phyloP scores from a whole-genome alignment of 805 yeast species.

The Candida incommunis region DNA sequence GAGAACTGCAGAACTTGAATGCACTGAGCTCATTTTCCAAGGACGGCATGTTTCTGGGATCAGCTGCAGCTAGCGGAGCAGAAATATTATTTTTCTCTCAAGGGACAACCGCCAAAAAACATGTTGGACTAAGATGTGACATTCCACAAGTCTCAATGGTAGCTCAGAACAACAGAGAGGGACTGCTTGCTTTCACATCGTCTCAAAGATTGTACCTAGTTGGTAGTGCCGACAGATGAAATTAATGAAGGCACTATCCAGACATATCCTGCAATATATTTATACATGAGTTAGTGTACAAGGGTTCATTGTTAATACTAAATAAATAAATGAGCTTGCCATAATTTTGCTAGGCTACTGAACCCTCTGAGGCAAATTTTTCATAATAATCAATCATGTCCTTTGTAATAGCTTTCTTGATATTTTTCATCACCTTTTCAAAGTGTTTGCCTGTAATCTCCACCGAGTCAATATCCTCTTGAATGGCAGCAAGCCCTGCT shows the following conservation, averaged over 20 bases:
- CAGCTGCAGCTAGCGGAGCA: background rate
- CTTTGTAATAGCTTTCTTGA: conserved; percentile 66
- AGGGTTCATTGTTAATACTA: background rate
- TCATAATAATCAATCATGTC: conserved; percentile 73
- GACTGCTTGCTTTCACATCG: background rate
- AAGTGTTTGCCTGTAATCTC: conserved; percentile 55
- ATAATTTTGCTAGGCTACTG: conserved; percentile 1
- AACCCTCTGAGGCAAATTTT: conserved; percentile 28
- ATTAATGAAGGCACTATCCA: too few relatives aligned
- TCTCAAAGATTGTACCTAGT: background rate
- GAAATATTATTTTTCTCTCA: background rate
- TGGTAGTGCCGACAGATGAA: too few relatives aligned
- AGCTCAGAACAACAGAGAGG: background rate
- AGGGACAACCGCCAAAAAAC: background rate
- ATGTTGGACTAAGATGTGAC: background rate
- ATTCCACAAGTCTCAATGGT: background rate
- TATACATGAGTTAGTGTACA: background rate
- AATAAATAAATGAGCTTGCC: background rate
- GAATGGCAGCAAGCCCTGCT: conserved; percentile 88
- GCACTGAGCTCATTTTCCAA: background rate
- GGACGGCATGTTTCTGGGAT: background rate
- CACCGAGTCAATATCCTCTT: conserved; percentile 43
- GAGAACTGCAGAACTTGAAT: background rate
- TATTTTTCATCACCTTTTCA: conserved; percentile 48
- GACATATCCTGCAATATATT: too few relatives aligned